phyloP scores from a whole-genome alignment of 1,139 yeast species.

The Candida tetrigidarum region DNA sequence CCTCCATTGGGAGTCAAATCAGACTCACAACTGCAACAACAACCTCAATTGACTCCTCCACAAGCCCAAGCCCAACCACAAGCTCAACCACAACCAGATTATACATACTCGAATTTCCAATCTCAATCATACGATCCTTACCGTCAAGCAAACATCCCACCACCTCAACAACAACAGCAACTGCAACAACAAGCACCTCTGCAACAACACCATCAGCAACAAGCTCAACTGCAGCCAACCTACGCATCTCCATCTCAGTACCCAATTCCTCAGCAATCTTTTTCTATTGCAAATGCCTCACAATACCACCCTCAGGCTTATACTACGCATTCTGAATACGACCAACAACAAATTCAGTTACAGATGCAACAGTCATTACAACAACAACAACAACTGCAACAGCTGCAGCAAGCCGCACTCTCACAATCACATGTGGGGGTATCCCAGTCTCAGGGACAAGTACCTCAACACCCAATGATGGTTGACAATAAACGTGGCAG shows the following conservation, averaged over 20 bases:
- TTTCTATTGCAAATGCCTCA: not conserved
- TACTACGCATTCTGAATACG: conserved; percentile 1
- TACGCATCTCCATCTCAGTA: conserved; percentile 5
- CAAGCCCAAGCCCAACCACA: too few relatives aligned
- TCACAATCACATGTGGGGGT: conserved; percentile 5
- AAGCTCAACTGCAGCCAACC: too few relatives aligned
- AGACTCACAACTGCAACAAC: conserved; percentile 10
- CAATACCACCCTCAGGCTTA: conserved; percentile 5
- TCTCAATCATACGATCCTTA: conserved; percentile 4
- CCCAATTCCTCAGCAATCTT: conserved; percentile 3
- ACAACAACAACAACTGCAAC: conserved; percentile 9
- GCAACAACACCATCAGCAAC: too few relatives aligned
- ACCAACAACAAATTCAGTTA: conserved; percentile 2
- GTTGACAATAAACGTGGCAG: conserved; percentile 31
- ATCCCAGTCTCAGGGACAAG: conserved; percentile 5
- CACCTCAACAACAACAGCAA: conserved; percentile 1
- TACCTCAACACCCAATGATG: conserved; percentile 1
- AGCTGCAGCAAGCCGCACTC: conserved; percentile 7
- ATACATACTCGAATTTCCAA: conserved; percentile 3
- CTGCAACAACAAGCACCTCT: conserved; percentile 10
- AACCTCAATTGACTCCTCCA: conserved; percentile 8
- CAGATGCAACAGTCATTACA: conserved; percentile 5
- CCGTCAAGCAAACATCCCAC: not conserved
- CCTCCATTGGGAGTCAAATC: conserved; percentile 17
- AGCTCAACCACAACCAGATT: conserved; percentile 1